Evolutionary conservation across 2,329 filamentous ascomycete genomes (phyloP).

Genomic region (Pyricularia sp.): DNA sequence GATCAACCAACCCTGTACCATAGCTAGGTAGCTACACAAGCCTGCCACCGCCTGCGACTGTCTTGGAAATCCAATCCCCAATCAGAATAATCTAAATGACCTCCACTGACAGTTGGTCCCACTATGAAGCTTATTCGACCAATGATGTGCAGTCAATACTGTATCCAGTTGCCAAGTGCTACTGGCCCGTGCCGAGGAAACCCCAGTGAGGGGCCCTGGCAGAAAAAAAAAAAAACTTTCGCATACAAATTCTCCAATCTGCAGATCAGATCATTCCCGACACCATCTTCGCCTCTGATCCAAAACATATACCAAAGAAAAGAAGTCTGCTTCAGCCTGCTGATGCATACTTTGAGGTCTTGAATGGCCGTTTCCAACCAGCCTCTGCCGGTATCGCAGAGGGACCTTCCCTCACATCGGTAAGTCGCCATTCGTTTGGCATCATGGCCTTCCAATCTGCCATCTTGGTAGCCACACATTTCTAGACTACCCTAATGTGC

Average conservation of each 20-base stretch:
- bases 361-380: conserved; percentile 8
- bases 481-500: conserved; percentile 3
- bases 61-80: background rate
- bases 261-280: background rate
- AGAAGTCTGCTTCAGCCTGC: background rate
- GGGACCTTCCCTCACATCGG: conserved; percentile 15
- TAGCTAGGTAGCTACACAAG: background rate
- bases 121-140: background rate
- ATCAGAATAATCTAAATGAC: background rate
- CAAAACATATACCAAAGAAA: background rate
- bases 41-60: background rate
- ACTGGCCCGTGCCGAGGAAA: background rate
- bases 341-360: background rate
- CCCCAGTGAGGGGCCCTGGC: background rate
- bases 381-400: conserved; percentile 6
- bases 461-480: too few species aligned
- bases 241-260: background rate
- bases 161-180: background rate
- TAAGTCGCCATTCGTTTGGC: conserved; percentile 9
- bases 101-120: background rate
- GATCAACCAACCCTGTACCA: background rate
- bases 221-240: background rate
- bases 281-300: background rate
- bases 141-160: background rate
- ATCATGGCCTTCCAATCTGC: background rate